Evolutionary conservation across 2,329 filamentous ascomycete genomes (phyloP), one percentile per base, ranked within the genome.

Genomic region (Pyricularia grisea): DNA sequence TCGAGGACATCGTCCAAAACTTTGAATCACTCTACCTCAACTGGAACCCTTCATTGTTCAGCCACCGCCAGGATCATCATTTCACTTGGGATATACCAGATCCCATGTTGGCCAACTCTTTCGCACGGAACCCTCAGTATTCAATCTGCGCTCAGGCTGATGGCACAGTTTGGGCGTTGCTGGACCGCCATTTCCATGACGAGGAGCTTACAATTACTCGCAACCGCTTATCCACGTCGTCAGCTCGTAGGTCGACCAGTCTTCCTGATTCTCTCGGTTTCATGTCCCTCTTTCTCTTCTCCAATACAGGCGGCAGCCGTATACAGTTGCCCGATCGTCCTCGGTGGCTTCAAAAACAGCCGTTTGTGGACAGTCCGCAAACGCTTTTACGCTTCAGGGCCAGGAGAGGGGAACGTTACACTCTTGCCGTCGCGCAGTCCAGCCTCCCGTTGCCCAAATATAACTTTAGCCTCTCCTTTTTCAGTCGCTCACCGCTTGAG

Each of bases 1-100:
- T 95, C 31, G 92, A 97, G 73, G 92, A 93, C 72, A 88, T 97
- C 4, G 86, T 92, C 50, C 93, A 97, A 74, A 90, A 97, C 76
- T 99, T 97, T 72, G 93, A 98, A 77, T 97, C 94, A 23, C 87
- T 99, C 73, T 99, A 98, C 78, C 83, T 99, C 68, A 99, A 98
- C 79, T 99, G 95, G 95, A 97, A 97, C 72, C 94, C 95, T 0
- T 85, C 86, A 0, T 82, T 97, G 0, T 99, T 99, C 79, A 82
- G 82, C 1, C 81, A 91, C 76, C 89, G 94, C 10, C 90, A 97
- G 77, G 94, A 99, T 74, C 88, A 94, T 69, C 95, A 99, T 78
- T 97, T 98, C 75, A 84, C 85, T 2, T 99, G 95, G 95, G 84
- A 90, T 1, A 79, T 88, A 50, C 80, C 84, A 25, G 77, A 76